Evolutionary conservation across 2,329 filamentous ascomycete genomes (phyloP), one percentile per base, ranked within the genome.

Genomic region (Magnaporthales sp.): DNA sequence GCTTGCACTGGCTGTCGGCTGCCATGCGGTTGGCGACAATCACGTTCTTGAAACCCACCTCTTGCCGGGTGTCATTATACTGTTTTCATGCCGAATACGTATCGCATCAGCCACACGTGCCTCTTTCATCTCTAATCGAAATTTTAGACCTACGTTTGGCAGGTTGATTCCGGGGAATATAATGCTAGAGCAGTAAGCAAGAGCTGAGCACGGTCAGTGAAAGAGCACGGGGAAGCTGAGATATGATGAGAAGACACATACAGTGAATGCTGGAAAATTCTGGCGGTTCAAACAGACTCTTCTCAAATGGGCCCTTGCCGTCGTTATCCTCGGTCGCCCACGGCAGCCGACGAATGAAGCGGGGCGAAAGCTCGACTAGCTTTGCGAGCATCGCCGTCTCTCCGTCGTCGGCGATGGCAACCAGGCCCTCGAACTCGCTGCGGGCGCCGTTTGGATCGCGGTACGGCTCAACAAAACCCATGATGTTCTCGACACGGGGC

Each of bases 221-320:
- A 46, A 46, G 2, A n/a, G 38, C 38, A 46, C 92, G 68, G 97
- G 79, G 2, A 97, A 93, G 76, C 98, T 94, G 1, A 98, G 83
- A 11, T 91, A 95, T 0, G 80, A 77, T 1, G 83, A 73, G 70
- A 79, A 83, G 38, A 76, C 77, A 0, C 75, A 76, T 13, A 83
- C 78, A 22, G 81, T 63, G 61, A 63, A 63, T 63, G 61, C 61
- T 63, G n/a, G 95, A 98, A 75, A 98, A 99, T 76, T 99, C 95
- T 0, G 95, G 95, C 66, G 92, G 93, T 46, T 96, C 79, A 78
- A 99, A 99, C 74, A 91, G 92, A 80, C 97, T 93, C 78, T 98
- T 98, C 76, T 98, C 95, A 71, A 98, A 98, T 31, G 61, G 74
- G 61, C 77, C 75, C 0, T 78, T 78, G 30, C 80, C 71, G 68